Percentiles rank a stretch among this genome's conserved stretches.
These are phyloP conservation scores for Pseudopyricularia cyperi DNA, from an alignment of 2,329 filamentous ascomycete genomes.

Conservation along the genomic window DNA sequence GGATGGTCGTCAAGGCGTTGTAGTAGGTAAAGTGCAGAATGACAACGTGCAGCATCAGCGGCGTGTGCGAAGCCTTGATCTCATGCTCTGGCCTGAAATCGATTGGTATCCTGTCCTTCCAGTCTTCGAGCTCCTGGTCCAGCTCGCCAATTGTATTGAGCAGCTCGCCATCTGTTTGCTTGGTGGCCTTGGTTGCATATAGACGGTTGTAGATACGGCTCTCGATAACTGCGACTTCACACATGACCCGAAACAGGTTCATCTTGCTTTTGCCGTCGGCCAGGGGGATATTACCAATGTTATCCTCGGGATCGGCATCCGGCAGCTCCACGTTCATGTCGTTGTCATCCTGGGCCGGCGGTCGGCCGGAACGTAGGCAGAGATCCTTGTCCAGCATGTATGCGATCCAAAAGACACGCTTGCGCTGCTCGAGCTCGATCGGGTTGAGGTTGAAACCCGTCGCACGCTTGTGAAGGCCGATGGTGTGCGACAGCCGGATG, in stretches of 20 bases:
- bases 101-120: slow-evolving; percentile 91
- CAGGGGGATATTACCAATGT: slow-evolving; percentile 86
- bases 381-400: slow-evolving; percentile 54
- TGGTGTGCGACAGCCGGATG: slow-evolving; percentile 81
- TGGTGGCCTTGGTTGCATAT: slow-evolving; percentile 85
- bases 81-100: slow-evolving; percentile 97
- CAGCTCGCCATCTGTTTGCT: slow-evolving; percentile 83
- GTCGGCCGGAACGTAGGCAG: slow-evolving; percentile 44
- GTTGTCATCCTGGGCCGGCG: slow-evolving; percentile 49
- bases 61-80: slow-evolving; percentile 84
- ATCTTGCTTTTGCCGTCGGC: slow-evolving; percentile 82
- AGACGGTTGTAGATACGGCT: slow-evolving; percentile 87
- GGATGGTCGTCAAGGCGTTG: slow-evolving; percentile 94
- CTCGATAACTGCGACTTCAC: slow-evolving; percentile 81
- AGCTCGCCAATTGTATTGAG: slow-evolving; percentile 93
- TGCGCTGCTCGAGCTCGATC: slow-evolving; percentile 82
- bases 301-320: slow-evolving; percentile 78
- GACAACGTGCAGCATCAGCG: slow-evolving; percentile 86
- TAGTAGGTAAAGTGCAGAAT: slow-evolving; percentile 96
- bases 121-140: slow-evolving; percentile 78
- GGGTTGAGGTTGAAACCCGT: slow-evolving; percentile 88
- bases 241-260: slow-evolving; percentile 90
- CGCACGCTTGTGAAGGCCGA: slow-evolving; percentile 87
- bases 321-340: slow-evolving; percentile 94
- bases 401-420: slow-evolving; percentile 52